These are phyloP conservation scores for Mycena galericulata DNA, from an alignment of 768 basidiomycete genomes.

Conservation along the genomic window DNA sequence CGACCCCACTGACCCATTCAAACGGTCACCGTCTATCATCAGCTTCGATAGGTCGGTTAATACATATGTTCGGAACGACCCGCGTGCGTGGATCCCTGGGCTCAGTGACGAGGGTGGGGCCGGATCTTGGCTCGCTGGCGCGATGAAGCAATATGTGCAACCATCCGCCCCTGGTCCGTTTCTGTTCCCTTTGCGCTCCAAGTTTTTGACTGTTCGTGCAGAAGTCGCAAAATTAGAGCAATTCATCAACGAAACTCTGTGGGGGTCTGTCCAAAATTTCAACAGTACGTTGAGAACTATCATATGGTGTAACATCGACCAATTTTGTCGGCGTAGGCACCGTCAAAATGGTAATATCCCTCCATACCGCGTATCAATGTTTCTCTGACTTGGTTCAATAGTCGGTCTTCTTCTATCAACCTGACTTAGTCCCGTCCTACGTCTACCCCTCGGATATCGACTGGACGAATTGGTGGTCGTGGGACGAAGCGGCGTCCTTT, in stretches of 20 bases:
- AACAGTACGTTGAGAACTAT: constrained; percentile 48
- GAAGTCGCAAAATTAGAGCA: constrained; percentile 66
- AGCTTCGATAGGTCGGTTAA: constrained; percentile 63
- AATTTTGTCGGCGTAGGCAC: constrained; percentile 48
- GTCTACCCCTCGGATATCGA: constrained; percentile 59
- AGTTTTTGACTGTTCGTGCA: too few species aligned
- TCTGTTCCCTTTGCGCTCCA: neutral
- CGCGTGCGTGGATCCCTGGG: constrained; percentile 70
- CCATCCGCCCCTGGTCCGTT: constrained; percentile 53
- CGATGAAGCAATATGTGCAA: constrained; percentile 68
- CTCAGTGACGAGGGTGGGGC: constrained; percentile 72
- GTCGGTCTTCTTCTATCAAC: constrained; percentile 67
- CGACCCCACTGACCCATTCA: constrained; percentile 62
- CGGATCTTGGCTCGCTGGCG: constrained; percentile 67
- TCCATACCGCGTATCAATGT: neutral
- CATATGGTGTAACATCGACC: neutral
- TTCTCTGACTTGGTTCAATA: constrained; percentile 31
- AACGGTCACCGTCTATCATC: constrained; percentile 33
- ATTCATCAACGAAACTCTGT: constrained; percentile 59
- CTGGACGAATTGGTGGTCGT: constrained; percentile 71
- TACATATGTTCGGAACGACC: constrained; percentile 61
- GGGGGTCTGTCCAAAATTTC: constrained; percentile 63
- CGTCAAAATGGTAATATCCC: constrained; percentile 58
- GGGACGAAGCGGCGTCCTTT: constrained; percentile 62
- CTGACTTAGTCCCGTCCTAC: constrained; percentile 57